These are phyloP conservation scores for Phaseolus coccineus DNA, from an alignment of 331 rosid species.

Conservation along the genomic window DNA sequence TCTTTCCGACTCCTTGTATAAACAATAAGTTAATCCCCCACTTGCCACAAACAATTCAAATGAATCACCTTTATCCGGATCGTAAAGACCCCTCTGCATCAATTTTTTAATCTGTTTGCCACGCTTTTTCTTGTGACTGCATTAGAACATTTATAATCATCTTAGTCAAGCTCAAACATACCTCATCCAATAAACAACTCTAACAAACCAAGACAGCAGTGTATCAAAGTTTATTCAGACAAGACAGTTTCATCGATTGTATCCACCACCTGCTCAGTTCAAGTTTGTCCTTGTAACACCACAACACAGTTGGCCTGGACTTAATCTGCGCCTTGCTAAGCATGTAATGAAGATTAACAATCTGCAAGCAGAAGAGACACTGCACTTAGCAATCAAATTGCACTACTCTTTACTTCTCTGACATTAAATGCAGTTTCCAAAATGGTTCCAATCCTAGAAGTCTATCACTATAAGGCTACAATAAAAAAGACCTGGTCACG, in stretches of 20 bases:
- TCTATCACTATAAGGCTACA: background rate
- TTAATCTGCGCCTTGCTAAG: conserved; percentile 80
- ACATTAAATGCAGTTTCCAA: background rate
- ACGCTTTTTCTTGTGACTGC: conserved; percentile 91
- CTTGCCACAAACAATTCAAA: conserved; percentile 80
- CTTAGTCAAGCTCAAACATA: conserved; percentile 38
- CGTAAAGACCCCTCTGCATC: conserved; percentile 80
- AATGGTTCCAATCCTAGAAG: conserved; percentile 5
- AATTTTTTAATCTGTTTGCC: conserved; percentile 76
- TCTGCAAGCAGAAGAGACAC: conserved; percentile 52
- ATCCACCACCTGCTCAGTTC: conserved; percentile 87
- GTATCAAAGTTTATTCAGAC: background rate
- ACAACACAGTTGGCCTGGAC: conserved; percentile 79
- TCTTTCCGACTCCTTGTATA: conserved; percentile 84
- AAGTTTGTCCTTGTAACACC: conserved; percentile 97
- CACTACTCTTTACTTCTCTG: background rate
- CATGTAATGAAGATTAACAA: conserved; percentile 90
- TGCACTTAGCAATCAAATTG: conserved; percentile 33
- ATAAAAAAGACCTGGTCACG: conserved; percentile 73
- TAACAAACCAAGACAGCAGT: background rate
- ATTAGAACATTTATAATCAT: conserved; percentile 28
- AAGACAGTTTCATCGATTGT: background rate
- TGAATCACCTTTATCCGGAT: conserved; percentile 85
- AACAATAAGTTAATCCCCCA: conserved; percentile 75
- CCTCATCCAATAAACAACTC: conserved; percentile 4